phyloP scores from a whole-genome alignment of 768 basidiomycete species.

The Daedaleopsis nitida region DNA sequence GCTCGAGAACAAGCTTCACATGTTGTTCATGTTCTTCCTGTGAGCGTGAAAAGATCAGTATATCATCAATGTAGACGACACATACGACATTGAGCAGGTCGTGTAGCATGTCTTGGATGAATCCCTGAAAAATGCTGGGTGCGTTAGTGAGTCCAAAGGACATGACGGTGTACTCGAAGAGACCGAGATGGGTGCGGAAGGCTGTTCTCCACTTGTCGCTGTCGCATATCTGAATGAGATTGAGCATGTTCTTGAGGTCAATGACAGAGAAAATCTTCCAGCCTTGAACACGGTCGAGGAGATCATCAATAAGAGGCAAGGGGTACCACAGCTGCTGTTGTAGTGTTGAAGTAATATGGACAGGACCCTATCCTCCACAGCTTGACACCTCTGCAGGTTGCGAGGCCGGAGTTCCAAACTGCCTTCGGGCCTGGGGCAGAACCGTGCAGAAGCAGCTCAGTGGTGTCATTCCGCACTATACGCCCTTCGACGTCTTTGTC shows the following conservation, averaged over 20 bases:
- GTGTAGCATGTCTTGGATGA: conserved; percentile 17
- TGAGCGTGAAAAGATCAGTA: conserved; percentile 23
- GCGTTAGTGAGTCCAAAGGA: conserved; percentile 32
- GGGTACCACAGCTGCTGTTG: no score
- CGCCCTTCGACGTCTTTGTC: conserved; percentile 48
- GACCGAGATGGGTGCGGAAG: conserved; percentile 39
- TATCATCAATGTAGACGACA: conserved; percentile 23
- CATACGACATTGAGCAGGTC: conserved; percentile 26
- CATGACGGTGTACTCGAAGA: conserved; percentile 39
- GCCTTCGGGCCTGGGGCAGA: conserved; percentile 60
- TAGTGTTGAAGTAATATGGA: no score
- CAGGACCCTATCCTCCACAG: no score
- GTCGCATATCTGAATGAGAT: conserved; percentile 40
- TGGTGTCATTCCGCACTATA: conserved; percentile 54
- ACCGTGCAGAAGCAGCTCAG: conserved; percentile 50
- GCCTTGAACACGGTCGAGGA: conserved; percentile 28
- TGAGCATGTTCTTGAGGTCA: conserved; percentile 43
- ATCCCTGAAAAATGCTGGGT: conserved; percentile 20
- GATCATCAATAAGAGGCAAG: conserved; percentile 35
- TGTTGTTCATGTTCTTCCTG: conserved; percentile 23
- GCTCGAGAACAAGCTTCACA: conserved; percentile 20
- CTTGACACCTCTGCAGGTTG: conserved; percentile 68
- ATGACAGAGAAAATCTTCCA: conserved; percentile 36
- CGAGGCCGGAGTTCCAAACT: conserved; percentile 63
- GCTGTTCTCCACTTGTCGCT: conserved; percentile 43